Evolutionary conservation across 352 stramenopile genomes (phyloP), one percentile per base, ranked within the genome.

Genomic region (Elongisporangium prolatum): DNA sequence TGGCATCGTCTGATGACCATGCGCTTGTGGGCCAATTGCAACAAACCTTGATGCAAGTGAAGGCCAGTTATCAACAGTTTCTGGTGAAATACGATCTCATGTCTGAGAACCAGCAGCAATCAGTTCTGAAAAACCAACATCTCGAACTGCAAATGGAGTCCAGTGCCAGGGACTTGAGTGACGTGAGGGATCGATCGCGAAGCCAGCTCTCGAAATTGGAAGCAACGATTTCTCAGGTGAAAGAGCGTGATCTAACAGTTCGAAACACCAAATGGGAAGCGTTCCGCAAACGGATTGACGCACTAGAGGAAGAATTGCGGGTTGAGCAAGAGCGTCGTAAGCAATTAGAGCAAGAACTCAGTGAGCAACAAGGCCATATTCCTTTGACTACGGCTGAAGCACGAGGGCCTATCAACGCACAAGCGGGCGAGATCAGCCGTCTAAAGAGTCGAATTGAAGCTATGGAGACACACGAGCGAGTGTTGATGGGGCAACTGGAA

Each of bases 1-100:
- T 92, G 57, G 75, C 70, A 0, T 74, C 84, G 0, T 93, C 74
- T 2, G 92, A 97, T 61, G 93, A 98, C 64, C 88, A 97, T 48
- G 77, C 88, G 4, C 75, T 97, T 28, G 93, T 98, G 38, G 93
- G 87, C 1, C 71, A 83, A 54, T 69, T 98, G 13, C 93, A 98
- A 64, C 78, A 92, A 25, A 81, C 97, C 61, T 67, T 98, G 16
- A 78, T 94, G 61, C 75, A 92, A n/a, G 84, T 96, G n/a, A 96
- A 91, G 58, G 48, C 69, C 4, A 87, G 74, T 14, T 95, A 91
- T 64, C 85, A 95, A 60, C 77, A 88, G n/a, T 93, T 91, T n/a
- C 37, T 84, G 0, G 50, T 73, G 25, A 83, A 88, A 28, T 91
- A 91, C 57, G 80, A 94, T 11, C 49, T 75, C 10, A 64, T 77